Evolutionary conservation across 306 rosid genomes (phyloP).

Genomic region (Fagus sylvatica): DNA sequence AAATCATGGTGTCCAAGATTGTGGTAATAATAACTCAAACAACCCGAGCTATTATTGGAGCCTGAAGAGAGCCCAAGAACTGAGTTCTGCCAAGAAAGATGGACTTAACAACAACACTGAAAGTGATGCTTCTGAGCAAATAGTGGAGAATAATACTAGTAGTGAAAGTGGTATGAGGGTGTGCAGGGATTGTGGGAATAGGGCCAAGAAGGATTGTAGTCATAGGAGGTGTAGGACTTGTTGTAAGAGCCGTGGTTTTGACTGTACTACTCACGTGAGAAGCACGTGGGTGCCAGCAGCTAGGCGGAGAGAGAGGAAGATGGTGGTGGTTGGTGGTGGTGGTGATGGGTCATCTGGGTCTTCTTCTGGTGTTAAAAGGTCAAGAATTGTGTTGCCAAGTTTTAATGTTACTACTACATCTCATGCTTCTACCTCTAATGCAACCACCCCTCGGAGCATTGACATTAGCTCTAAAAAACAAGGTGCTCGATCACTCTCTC

Average conservation of each 20-base stretch:
- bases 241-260: conserved; percentile 69
- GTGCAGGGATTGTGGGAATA: conserved; percentile 81
- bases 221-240: conserved; percentile 76
- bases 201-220: conserved; percentile 77
- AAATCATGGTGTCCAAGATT: conserved; percentile 20
- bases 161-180: conserved; percentile 44
- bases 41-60: conserved; percentile 36
- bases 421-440: conserved; percentile 56
- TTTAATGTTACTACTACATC: conserved; percentile 48
- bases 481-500: conserved; percentile 36
- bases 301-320: conserved; percentile 55
- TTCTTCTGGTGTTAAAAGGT: conserved; percentile 61
- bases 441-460: conserved; percentile 46
- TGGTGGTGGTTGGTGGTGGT: conserved; percentile 19
- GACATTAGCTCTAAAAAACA: conserved; percentile 53
- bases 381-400: conserved; percentile 39
- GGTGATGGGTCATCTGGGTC: conserved; percentile 41
- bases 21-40: not conserved
- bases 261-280: conserved; percentile 72
- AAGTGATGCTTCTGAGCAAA: conserved; percentile 5
- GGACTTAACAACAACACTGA: conserved; percentile 22
- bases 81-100: conserved; percentile 33
- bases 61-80: conserved; percentile 50
- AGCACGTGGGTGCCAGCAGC: conserved; percentile 85
- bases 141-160: conserved; percentile 4